Evolutionary conservation across 345 rosid genomes (phyloP).

Genomic region (Brassica rapa): DNA sequence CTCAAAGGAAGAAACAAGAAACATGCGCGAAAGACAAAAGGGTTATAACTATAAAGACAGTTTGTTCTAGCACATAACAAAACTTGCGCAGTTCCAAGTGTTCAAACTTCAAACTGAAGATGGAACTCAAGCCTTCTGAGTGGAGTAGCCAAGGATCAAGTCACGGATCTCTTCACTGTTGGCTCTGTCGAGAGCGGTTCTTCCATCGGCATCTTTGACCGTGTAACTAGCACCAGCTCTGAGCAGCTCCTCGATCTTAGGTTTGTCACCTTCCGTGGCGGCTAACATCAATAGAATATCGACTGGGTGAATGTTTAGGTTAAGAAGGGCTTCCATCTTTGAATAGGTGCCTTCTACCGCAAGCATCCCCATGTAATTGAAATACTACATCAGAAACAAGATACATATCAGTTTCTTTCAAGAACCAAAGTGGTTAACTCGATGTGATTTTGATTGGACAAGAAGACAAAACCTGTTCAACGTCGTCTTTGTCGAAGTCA

Average conservation of each 20-base stretch:
- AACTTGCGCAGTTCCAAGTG: not conserved
- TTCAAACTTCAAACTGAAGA: not conserved
- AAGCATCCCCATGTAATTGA: conserved; percentile 95
- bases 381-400: conserved; percentile 46
- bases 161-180: conserved; percentile 60
- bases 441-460: not conserved
- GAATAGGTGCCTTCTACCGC: conserved; percentile 84
- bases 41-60: conserved; percentile 27
- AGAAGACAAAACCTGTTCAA: conserved; percentile 71
- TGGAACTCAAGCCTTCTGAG: conserved; percentile 50
- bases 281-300: conserved; percentile 81
- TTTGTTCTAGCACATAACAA: conserved; percentile 39
- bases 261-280: conserved; percentile 82
- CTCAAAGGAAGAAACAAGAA: conserved; percentile 33
- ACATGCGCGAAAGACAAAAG: conserved; percentile 19
- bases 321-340: conserved; percentile 87
- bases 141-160: conserved; percentile 59
- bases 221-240: conserved; percentile 72
- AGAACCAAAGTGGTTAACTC: not conserved
- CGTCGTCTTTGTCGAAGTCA: conserved; percentile 94
- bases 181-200: conserved; percentile 75
- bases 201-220: conserved; percentile 72
- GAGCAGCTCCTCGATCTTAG: conserved; percentile 79
- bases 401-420: not conserved
- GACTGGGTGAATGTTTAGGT: conserved; percentile 75